Evolutionary conservation across 345 rosid genomes (phyloP), one percentile per base, ranked within the genome.

Genomic region (Acer campestre): DNA sequence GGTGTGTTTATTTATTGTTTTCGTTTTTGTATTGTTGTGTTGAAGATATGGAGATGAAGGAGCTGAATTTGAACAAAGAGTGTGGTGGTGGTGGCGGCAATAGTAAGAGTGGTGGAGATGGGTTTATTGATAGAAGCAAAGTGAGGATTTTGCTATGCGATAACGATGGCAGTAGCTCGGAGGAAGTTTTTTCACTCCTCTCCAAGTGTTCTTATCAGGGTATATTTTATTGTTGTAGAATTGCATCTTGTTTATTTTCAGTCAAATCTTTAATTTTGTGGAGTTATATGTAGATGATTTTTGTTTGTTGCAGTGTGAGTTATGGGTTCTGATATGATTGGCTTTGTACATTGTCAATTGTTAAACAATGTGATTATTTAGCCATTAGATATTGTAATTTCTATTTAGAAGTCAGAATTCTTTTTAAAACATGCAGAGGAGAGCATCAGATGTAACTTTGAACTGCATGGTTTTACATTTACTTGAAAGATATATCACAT

Each of bases 141-240:
- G 99, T 96, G 68, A 89, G 99, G 85, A 96, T 96, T 83, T 85
- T 96, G 94, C 85, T 96, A 51, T 96, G 99, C 62, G 99, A 96
- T 80, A 94, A 89, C 73, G 95, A 94, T 82, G 25, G 88, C 20
- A 86, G 84, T 79, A 92, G 98, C 75, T 88, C 87, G 61, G 90
- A 86, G 74, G 99, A 91, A 81, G 97, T 87, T 75, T 86, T 80
- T 74, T 82, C 91, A 22, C 97, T 96, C 76, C 99, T 96, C 64
- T 71, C 90, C 72, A 85, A 90, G 80, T 96, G 99, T 81, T 92
- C 98, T 82, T 96, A 96, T 86, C 99, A 90, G 78, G 99, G 99
- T 94, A 87, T 75, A 40, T 58, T 42, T 40, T n/a, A 20, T 59
- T 61, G 22, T 35, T 69, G 3, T n/a, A 59, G 25, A 59, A 59